Base-by-base conservation (phyloP, 805 yeast species). In the Monosporozyma solicola region DNA sequence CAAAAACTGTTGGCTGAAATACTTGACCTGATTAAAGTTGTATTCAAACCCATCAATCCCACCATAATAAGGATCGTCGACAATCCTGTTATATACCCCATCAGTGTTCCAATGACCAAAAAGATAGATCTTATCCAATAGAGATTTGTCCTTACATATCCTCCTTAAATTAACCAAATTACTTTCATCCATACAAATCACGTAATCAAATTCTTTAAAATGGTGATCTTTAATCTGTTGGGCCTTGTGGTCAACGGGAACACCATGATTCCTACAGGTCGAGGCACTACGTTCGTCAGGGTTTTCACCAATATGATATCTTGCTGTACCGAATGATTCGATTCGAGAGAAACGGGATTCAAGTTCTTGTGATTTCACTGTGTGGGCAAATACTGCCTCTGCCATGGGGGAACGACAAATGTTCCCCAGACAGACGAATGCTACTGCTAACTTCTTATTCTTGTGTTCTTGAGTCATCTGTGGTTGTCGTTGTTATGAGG, bases 351-450 rank as follows among this genome's bases (percentile, higher is more conserved):
- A 79, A n/a, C 64, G 64, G 16, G 65, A 68, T 35, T 55, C 62
- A 31, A 73, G 57, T 50, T 73, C 67, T 0, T 84, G 67, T 46
- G 79, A 65, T 45, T 79, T 67, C 9, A 87, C 95, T 15, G 73
- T 72, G 54, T 87, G 81, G 48, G 74, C 75, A 70, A 91, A 89
- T 1, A 90, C 87, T 0, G 97, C 97, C 65, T 92, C 97, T 0
- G 98, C 97, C 98, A 91, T 92, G 13, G 98, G 98, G 2, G 97
- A 89, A 49, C 97, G 91, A 64, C 97, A 90, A 24, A 87, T 83
- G 68, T 91, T 91, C 3, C 97, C 97, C 27, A 89, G 74, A 63
- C 97, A 91, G 0, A 90, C 92, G 66, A 91, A 90, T 0, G 95
- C 97, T 10, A 91, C 95, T 1, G 85, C 76, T 3, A 80, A 64